Conservation (phyloP, 1,284 basidiomycete species). For the Irpex sp. region DNA sequence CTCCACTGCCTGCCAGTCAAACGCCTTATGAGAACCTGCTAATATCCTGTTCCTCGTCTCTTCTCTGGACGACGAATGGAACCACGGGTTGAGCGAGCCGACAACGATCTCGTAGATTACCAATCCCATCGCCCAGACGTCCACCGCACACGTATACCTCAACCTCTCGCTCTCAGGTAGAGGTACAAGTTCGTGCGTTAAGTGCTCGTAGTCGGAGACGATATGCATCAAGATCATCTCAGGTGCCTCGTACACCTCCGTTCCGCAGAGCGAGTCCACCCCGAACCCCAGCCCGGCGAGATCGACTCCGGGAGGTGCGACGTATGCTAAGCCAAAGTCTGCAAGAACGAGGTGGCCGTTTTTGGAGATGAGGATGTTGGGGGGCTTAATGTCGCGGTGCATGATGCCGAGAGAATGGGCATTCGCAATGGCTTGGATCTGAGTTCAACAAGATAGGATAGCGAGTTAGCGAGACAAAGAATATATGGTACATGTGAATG, state of each 20-base stretch:
- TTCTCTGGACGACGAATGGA: too few relatives aligned
- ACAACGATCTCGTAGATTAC: background rate
- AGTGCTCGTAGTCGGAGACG: background rate
- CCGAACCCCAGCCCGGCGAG: background rate
- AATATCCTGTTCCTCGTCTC: too few relatives aligned
- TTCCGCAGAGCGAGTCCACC: background rate
- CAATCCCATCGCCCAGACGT: conserved; percentile 12
- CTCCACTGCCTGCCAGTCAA: too few relatives aligned
- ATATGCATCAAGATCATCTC: background rate
- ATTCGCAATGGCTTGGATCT: conserved; percentile 20
- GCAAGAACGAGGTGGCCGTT: conserved; percentile 62
- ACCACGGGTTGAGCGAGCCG: too few relatives aligned
- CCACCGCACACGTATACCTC: background rate
- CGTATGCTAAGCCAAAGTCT: conserved; percentile 56
- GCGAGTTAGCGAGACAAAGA: background rate
- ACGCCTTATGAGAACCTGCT: too few relatives aligned
- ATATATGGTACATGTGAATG: background rate
- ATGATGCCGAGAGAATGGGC: conserved; percentile 44
- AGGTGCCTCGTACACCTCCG: conserved; percentile 10
- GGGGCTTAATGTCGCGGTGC: conserved; percentile 42
- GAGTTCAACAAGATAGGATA: background rate
- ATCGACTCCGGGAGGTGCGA: conserved; percentile 4
- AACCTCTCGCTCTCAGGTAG: background rate
- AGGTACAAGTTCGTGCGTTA: background rate
- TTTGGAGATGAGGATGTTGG: conserved; percentile 66